Evolutionary conservation across 192 early-diverging fungal genomes (phyloP), one percentile per base, ranked within the genome.

Genomic region (Coemansia nantahalensis): DNA sequence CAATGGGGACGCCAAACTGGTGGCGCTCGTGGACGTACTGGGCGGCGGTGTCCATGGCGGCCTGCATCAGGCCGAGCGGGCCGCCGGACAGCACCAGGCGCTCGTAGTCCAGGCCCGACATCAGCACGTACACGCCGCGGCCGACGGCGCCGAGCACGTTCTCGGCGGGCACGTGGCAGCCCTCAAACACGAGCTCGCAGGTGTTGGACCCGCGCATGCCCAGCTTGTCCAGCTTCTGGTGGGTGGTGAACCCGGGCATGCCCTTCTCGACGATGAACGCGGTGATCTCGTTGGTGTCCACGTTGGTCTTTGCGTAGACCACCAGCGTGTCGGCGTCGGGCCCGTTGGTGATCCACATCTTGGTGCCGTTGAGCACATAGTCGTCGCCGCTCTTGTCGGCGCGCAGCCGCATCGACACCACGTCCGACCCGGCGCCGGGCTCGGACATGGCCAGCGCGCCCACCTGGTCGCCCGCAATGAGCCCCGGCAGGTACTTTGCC

Each of bases 321-420:
- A 97, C 87, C 38, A 97, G 62, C 5, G 86, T 85, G 57, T 95
- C 81, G 18, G 91, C 90, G 68, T 94, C 92, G 12, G 90, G 91
- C 8, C 88, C 90, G 77, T 97, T 97, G 32, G 94, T 97, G 72
- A 97, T 97, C 94, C 94, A 97, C 77, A 92, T 84, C 77, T 95
- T 94, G 58, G 83, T 90, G 0, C 91, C 91, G 65, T 94, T 94
- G 37, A 94, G 57, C 12, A 94, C 67, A 63, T 92, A 97, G 13
- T 55, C 54, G 63, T 94, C 88, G 13, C 91, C 91, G 53, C 87
- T 86, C 68, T 84, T 84, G 8, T 91, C 88, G 0, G 94, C 94
- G 7, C 68, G 63, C 21, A 92, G 50, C 54, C 81, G 83, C 94
- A 97, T 97, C 14, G 86, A 89, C 6, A 94, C 92, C 13, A 97